A percentile compares a stretch with the other conserved stretches of the same genome.
Conservation (phyloP, 2,329 filamentous ascomycete species). For the Incumbomyces lentus region DNA sequence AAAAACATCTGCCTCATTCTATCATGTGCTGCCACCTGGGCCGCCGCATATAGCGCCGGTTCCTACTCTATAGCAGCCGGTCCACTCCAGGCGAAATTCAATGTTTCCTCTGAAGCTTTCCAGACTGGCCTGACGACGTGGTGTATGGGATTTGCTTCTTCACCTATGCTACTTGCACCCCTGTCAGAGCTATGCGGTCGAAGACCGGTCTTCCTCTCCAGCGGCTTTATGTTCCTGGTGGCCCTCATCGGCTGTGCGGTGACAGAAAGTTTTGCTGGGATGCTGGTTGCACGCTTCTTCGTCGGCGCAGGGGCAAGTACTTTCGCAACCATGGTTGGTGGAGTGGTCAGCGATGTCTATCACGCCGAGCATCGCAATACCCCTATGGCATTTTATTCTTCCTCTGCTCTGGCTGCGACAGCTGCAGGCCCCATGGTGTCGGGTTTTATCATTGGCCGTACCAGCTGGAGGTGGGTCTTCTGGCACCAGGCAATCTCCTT, state of each 20-base stretch:
- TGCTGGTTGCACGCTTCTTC: slow-evolving; percentile 66
- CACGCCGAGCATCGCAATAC: slow-evolving; percentile 68
- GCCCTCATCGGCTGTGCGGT: slow-evolving; percentile 60
- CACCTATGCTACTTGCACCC: slow-evolving; percentile 80
- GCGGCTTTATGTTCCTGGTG: slow-evolving; percentile 60
- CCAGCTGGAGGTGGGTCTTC: slow-evolving; percentile 77
- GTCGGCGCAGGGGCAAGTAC: slow-evolving; percentile 59
- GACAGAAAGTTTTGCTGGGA: slow-evolving; percentile 57
- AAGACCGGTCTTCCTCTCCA: slow-evolving; percentile 66
- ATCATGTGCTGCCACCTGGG: slow-evolving; percentile 62
- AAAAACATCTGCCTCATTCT: slow-evolving; percentile 64
- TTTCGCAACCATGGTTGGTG: slow-evolving; percentile 86
- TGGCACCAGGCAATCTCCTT: slow-evolving; percentile 71
- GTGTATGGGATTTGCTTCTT: slow-evolving; percentile 67
- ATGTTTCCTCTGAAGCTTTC: slow-evolving; percentile 55
- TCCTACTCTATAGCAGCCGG: slow-evolving; percentile 61
- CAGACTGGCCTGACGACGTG: slow-evolving; percentile 67
- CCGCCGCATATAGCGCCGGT: slow-evolving; percentile 73
- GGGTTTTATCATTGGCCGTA: slow-evolving; percentile 56
- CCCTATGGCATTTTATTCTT: slow-evolving; percentile 84
- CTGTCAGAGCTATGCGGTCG: slow-evolving; percentile 83
- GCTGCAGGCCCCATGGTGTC: slow-evolving; percentile 65
- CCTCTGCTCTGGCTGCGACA: slow-evolving; percentile 65
- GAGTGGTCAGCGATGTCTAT: slow-evolving; percentile 80
- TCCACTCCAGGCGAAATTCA: slow-evolving; percentile 57